Conservation (phyloP, 2,329 filamentous ascomycete species). For the Tolypocladium endophyticum region DNA sequence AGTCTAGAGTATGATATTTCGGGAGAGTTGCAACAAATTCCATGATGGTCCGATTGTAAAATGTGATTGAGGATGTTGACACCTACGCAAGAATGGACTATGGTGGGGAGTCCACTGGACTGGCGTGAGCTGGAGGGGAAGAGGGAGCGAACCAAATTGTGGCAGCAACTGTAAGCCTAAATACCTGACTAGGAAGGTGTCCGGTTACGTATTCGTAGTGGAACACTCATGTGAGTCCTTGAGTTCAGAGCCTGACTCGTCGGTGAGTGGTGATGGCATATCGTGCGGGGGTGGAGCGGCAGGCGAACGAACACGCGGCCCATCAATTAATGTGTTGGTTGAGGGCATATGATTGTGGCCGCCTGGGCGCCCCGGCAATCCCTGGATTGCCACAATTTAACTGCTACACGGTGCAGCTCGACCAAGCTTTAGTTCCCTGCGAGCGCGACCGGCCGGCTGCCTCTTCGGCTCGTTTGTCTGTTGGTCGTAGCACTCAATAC, state of each 20-base stretch:
- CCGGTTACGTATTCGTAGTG: not conserved
- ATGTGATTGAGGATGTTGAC: not conserved
- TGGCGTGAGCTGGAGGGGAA: not conserved
- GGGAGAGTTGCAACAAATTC: not conserved
- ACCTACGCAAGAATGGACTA: not conserved
- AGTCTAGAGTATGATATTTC: not conserved
- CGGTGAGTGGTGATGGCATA: not conserved
- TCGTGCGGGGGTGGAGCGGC: no score
- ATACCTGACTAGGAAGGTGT: not conserved
- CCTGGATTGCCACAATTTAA: no score
- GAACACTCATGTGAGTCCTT: not conserved
- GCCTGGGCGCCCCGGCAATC: no score
- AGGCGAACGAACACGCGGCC: no score
- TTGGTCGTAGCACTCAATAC: no score
- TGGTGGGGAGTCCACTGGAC: not conserved
- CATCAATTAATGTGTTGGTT: no score
- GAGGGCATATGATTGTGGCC: no score
- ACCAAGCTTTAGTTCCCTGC: no score
- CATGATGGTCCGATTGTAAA: not conserved
- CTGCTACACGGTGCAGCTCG: no score
- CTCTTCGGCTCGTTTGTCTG: no score
- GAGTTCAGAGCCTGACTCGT: not conserved
- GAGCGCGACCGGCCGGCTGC: no score
- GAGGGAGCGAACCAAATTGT: not conserved
- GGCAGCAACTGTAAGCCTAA: not conserved